Evolutionary conservation across 2,329 filamentous ascomycete genomes (phyloP), one percentile per base, ranked within the genome.

Genomic region (Pyrenophora seminiperda): DNA sequence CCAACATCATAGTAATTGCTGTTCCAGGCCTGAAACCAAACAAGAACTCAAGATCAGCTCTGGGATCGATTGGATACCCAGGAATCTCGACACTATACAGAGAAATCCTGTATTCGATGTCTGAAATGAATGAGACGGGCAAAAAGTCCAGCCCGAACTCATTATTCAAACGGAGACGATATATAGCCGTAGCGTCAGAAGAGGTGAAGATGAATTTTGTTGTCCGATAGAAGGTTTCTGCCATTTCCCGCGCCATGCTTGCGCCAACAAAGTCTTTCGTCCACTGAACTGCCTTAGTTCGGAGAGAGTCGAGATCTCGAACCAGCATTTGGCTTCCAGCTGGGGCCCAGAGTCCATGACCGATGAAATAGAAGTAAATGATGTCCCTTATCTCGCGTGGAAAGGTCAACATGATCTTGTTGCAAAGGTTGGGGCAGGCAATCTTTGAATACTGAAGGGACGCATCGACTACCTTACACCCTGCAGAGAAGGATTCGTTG

Each of bases 181-280:
- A 10, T 27, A 27, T 27, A 1, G n/a, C n/a, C n/a, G n/a, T n/a
- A n/a, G n/a, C n/a, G n/a, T n/a, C n/a, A 52, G 0, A 44, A 27
- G 3, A 29, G 36, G 11, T 47, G 37, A 5, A 47, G 27, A 3
- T 22, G 37, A 55, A 54, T 2, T 45, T 11, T 4, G 47, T 48
- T 11, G 36, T 41, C 6, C 53, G 47, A 27, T 55, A 55, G 44
- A 40, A 55, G 22, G 32, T 53, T 22, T 56, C 45, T 1, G 47
- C 32, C 1, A 56, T 7, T 14, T 53, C 53, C 6, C 14, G 20
- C 7, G 14, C 22, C 41, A 47, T 41, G 1, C 27, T 33, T 6
- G 24, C 18, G 14, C 49, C 49, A 1, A 56, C 49, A 14, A 36
- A 53, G 6, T 47, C 34, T 2, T 7, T 4, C 24, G 43, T 17